Evolutionary conservation across 2,329 filamentous ascomycete species (phyloP), one percentile per base, ranked within the genome.

Genomic region (Fusarium abutilonis): DNA sequence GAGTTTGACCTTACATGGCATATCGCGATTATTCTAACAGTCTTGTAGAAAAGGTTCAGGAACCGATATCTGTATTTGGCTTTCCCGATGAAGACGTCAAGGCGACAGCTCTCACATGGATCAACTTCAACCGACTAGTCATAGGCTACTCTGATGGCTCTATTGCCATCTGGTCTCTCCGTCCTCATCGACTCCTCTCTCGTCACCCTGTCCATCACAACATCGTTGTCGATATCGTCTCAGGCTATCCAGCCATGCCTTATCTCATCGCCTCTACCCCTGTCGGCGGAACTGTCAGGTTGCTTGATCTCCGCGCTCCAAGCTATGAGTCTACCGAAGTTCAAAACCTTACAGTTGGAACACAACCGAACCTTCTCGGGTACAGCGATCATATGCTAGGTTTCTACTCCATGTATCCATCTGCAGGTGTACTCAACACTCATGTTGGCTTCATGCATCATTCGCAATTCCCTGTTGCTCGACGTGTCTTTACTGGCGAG

Each of bases 121-220:
- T 81, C 31, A 82, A 80, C 56, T 77, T 79, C 61, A 86, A 86
- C 66, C 80, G 83, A 19, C 73, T 87, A 35, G 82, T 78, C 0
- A 74, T 84, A 28, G 85, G 83, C 44, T 83, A 86, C 67, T 79
- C 78, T 0, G 85, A 87, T 57, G 85, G 85, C 29, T 83, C 81
- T 17, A 75, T 87, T 32, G 78, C 78, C 17, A 74, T 86, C 10
- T 87, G 84, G 84, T 86, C 84, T 10, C 67, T 87, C 38, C 75
- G 76, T 35, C 84, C 84, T 1, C 73, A 70, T 40, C 72, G 76
- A 23, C 73, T 85, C 46, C 74, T 87, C 26, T 80, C 80, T 38
- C 80, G 84, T 3, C 79, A 83, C 44, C 77, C 81, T 5, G 75
- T 82, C n/a, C 84, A 87, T 66, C 79, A 81, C 56, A 84, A 79